Conservation (phyloP, 164 flowering plant genomes). For the Berberis vulgaris region DNA sequence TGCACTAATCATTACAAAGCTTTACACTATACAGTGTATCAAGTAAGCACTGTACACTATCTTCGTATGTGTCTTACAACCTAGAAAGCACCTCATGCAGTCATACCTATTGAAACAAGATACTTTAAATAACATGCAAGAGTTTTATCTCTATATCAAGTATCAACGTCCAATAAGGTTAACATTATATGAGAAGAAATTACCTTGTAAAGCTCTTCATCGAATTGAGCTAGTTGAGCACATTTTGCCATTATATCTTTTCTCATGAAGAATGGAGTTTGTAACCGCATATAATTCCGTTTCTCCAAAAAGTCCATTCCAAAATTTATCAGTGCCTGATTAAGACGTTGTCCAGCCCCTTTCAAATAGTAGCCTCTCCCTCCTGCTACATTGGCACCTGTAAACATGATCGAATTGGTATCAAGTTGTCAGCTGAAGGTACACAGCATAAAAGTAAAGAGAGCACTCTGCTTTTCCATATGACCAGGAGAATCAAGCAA, state of each 20-base stretch:
- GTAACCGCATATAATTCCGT: slow-evolving; percentile 51
- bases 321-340: slow-evolving; percentile 83
- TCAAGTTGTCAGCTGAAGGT: neutral
- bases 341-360: slow-evolving; percentile 83
- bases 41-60: too few relatives aligned
- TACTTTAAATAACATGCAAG: too few relatives aligned
- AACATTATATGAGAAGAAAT: neutral
- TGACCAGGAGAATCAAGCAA: too few relatives aligned
- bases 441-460: too few relatives aligned
- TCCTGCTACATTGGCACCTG: slow-evolving; percentile 88
- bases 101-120: too few relatives aligned
- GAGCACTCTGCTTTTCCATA: too few relatives aligned
- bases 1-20: too few relatives aligned
- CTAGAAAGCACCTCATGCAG: too few relatives aligned
- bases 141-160: too few relatives aligned
- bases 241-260: slow-evolving; percentile 93
- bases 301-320: slow-evolving; percentile 65
- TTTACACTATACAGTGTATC: too few relatives aligned
- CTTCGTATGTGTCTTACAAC: too few relatives aligned
- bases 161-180: too few relatives aligned
- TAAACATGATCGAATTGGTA: neutral
- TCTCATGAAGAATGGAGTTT: slow-evolving; percentile 94
- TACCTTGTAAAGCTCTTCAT: slow-evolving; percentile 99
- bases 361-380: slow-evolving; percentile 91
- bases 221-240: slow-evolving; percentile 96